Evolutionary conservation across 495 filamentous ascomycete genomes (phyloP).

Genomic region (Penicillium flavigenum): DNA sequence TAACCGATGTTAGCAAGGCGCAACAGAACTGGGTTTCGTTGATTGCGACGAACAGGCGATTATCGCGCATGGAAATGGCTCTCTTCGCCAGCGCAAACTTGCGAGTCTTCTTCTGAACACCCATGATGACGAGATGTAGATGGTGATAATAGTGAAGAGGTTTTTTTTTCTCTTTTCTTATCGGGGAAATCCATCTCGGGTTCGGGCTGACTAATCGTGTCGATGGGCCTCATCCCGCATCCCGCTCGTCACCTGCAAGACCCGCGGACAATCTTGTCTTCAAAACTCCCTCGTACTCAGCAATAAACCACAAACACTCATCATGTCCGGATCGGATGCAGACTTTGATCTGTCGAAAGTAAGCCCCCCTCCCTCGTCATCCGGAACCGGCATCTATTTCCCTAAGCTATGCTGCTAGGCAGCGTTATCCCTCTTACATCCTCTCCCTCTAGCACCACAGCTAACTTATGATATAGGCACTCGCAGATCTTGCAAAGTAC

Average conservation of each 20-base stretch:
- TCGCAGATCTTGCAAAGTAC: conserved; percentile 42
- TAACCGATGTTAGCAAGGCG: conserved; percentile 36
- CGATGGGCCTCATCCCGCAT: background rate
- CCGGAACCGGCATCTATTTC: background rate
- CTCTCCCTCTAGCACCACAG: background rate
- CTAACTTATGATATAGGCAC: conserved; percentile 25
- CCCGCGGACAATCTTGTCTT: background rate
- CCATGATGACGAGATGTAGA: conserved; percentile 47
- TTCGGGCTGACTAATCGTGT: background rate
- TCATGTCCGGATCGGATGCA: background rate
- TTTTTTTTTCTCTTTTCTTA: conserved; percentile 12
- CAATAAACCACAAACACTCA: background rate
- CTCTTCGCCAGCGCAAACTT: conserved; percentile 57
- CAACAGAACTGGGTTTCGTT: background rate
- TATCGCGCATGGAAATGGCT: conserved; percentile 28
- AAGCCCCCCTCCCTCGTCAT: background rate
- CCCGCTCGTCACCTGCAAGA: too few relatives aligned
- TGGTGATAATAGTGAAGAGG: background rate
- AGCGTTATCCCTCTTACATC: background rate
- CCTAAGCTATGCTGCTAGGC: background rate
- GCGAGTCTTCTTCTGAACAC: conserved; percentile 61
- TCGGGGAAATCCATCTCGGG: conserved; percentile 2
- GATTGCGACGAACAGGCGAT: conserved; percentile 23
- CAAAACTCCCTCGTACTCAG: background rate
- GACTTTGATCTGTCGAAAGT: conserved; percentile 7